phyloP scores from a whole-genome alignment of 2,329 filamentous ascomycete genomes.

The Ophioceras dolichostomum region DNA sequence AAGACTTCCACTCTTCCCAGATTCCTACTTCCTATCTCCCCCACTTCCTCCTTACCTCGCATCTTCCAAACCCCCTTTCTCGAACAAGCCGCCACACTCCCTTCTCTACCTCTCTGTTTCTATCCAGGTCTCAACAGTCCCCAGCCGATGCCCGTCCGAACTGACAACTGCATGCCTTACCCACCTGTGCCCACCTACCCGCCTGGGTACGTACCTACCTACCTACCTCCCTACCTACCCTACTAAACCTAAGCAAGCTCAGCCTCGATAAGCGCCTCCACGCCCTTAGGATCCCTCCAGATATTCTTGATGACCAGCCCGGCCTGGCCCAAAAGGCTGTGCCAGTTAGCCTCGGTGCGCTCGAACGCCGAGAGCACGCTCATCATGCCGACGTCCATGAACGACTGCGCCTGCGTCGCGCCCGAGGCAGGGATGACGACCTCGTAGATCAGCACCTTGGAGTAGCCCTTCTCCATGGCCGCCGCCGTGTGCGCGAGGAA shows the following conservation, averaged over 20 bases:
- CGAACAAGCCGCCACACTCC: too few species aligned
- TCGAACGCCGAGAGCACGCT: conserved; percentile 15
- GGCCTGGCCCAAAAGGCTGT: conserved; percentile 11
- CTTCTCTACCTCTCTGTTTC: too few species aligned
- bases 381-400: conserved; percentile 24
- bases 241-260: conserved; percentile 4
- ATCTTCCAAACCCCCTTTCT: too few species aligned
- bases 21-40: too few species aligned
- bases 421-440: conserved; percentile 21
- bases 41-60: too few species aligned
- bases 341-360: conserved; percentile 18
- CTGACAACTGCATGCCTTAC: too few species aligned
- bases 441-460: conserved; percentile 24
- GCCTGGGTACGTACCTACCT: too few species aligned
- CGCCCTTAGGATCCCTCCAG: conserved; percentile 13
- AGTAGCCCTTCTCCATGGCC: conserved; percentile 24
- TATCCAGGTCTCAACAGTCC: too few species aligned
- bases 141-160: too few species aligned
- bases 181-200: too few species aligned
- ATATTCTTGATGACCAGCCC: conserved; percentile 16
- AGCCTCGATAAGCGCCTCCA: conserved; percentile 8
- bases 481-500: conserved; percentile 18
- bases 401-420: conserved; percentile 16
- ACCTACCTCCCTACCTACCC: too few species aligned
- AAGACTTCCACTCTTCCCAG: too few species aligned